Conservation (phyloP, 2,329 filamentous ascomycete species). For the Chaetomium sp. region DNA sequence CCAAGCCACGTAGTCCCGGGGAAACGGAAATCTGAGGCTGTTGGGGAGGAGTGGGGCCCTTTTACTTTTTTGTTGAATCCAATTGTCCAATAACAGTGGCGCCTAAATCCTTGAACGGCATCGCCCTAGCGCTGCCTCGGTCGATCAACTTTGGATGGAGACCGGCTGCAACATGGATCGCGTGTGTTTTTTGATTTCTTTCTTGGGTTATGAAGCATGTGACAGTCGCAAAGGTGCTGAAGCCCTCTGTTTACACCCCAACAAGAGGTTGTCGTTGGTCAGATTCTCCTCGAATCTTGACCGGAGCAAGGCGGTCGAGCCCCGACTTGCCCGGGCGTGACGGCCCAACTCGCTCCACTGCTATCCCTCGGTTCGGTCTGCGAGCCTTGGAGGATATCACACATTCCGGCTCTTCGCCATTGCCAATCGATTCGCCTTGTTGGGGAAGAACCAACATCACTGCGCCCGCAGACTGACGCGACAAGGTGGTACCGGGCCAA, state of each 20-base stretch:
- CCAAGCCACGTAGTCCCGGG: conserved; percentile 28
- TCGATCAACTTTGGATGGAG: conserved; percentile 15
- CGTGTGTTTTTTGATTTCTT: not conserved
- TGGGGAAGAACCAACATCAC: conserved; percentile 11
- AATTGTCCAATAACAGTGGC: conserved; percentile 26
- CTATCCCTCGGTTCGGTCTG: conserved; percentile 22
- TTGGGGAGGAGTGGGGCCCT: conserved; percentile 30
- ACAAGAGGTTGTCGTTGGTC: not conserved
- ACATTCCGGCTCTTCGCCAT: conserved; percentile 5
- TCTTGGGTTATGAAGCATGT: conserved; percentile 21
- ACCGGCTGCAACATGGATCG: conserved; percentile 6
- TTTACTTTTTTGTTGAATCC: conserved; percentile 30
- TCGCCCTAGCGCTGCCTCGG: conserved; percentile 21
- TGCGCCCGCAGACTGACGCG: not conserved
- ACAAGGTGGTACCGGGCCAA: conserved; percentile 2
- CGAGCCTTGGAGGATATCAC: not conserved
- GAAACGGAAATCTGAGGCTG: conserved; percentile 26
- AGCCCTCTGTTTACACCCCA: not conserved
- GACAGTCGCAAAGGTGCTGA: conserved; percentile 19
- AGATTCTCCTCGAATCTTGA: not conserved
- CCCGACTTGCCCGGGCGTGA: conserved; percentile 12
- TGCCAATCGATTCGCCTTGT: conserved; percentile 15
- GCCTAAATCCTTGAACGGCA: not conserved
- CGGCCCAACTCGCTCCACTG: conserved; percentile 18
- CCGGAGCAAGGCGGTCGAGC: not conserved